Percentiles rank a stretch among this genome's conserved stretches.
Conservation (phyloP, 2,329 filamentous ascomycete genomes). For the Mycogone perniciosa region DNA sequence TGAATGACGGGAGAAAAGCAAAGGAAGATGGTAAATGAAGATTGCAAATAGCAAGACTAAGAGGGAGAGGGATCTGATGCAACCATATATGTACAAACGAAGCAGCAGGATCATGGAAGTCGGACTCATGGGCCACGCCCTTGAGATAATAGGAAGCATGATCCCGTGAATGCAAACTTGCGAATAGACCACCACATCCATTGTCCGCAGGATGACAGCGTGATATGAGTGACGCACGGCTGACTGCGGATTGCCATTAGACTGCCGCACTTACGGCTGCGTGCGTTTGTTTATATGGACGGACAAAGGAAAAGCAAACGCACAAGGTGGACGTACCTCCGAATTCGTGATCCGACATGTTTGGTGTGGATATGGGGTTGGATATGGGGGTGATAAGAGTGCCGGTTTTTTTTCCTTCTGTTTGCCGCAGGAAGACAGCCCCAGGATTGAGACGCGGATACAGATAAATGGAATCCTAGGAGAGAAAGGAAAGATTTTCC, state of each 20-base stretch:
- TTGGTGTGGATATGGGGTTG: conserved; percentile 13
- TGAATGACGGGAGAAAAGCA: neutral
- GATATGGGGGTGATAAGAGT: neutral
- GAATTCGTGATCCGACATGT: conserved; percentile 62
- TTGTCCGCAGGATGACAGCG: neutral
- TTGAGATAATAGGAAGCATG: neutral
- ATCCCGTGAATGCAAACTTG: neutral
- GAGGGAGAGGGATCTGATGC: neutral
- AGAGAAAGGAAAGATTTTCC: no score
- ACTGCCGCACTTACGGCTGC: neutral
- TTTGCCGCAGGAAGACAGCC: neutral
- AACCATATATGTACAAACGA: neutral
- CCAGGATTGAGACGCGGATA: no score
- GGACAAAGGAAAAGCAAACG: neutral
- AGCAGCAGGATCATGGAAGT: neutral
- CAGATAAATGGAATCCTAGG: no score
- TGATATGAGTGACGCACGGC: conserved; percentile 4
- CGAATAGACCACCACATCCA: neutral
- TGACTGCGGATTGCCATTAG: neutral
- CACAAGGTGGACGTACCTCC: conserved; percentile 36
- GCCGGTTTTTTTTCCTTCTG: neutral
- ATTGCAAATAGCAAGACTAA: neutral
- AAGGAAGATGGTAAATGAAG: neutral
- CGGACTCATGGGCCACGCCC: neutral
- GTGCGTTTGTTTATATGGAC: neutral